Percentiles rank a stretch among this genome's conserved stretches.
Evolutionary conservation across 176 grass and related monocot genomes (phyloP).

Genomic region (Canna indica): DNA sequence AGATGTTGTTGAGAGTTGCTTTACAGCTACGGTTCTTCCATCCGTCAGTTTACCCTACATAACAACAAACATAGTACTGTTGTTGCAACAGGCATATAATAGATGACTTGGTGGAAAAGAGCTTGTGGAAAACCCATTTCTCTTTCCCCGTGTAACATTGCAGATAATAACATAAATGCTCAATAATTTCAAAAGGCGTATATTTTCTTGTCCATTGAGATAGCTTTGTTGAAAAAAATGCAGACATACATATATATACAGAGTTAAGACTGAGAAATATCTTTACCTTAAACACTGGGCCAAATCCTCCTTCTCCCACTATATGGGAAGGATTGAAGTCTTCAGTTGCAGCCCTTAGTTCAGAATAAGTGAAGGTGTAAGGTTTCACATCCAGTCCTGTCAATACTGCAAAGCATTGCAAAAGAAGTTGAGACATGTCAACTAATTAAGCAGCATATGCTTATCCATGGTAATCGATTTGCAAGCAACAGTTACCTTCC

Average conservation of each 20-base stretch:
- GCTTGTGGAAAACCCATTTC: not conserved
- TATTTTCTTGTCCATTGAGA: not conserved
- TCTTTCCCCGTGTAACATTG: too few species aligned
- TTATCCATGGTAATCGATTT: not conserved
- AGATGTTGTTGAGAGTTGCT: slow-evolving; percentile 36
- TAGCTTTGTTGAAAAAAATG: not conserved
- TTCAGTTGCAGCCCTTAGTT: slow-evolving; percentile 5
- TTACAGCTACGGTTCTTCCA: slow-evolving; percentile 37
- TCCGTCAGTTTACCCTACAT: slow-evolving; percentile 30
- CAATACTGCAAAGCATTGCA: not conserved
- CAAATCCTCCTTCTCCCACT: slow-evolving; percentile 28
- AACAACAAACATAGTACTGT: not conserved
- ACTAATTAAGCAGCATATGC: not conserved
- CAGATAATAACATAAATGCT: not conserved
- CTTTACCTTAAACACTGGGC: slow-evolving; percentile 23
- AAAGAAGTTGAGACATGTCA: not conserved
- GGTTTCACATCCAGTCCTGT: slow-evolving; percentile 3
- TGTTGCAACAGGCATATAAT: too few species aligned
- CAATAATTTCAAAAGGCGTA: not conserved
- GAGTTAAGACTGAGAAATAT: not conserved
- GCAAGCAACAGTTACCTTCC: not conserved
- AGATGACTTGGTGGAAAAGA: not conserved
- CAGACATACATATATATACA: not conserved
- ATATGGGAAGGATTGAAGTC: slow-evolving; percentile 5
- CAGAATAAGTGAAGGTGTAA: slow-evolving; percentile 9